Conservation (phyloP, 768 basidiomycete species). For the Candolleomyces aberdarensis region DNA sequence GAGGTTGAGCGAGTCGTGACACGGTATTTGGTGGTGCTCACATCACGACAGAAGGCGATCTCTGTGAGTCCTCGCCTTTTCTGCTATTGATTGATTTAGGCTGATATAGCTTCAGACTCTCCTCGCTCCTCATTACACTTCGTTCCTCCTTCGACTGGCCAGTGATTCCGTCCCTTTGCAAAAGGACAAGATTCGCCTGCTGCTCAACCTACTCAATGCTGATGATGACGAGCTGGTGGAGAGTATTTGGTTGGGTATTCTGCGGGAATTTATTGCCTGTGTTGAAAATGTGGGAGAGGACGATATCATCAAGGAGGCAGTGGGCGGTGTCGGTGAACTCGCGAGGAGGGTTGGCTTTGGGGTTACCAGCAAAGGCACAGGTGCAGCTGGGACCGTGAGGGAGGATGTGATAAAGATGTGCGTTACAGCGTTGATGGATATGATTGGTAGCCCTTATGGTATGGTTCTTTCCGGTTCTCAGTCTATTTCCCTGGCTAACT, state of each 20-base stretch:
- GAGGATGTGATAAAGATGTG: slow-evolving; percentile 33
- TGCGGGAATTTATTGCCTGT: slow-evolving; percentile 85
- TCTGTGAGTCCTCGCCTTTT: slow-evolving; percentile 49
- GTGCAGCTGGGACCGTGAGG: background rate
- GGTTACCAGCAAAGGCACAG: background rate
- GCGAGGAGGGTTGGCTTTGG: background rate
- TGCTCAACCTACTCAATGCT: slow-evolving; percentile 54
- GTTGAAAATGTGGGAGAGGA: slow-evolving; percentile 71
- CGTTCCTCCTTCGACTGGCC: slow-evolving; percentile 61
- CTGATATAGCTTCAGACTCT: slow-evolving; percentile 43
- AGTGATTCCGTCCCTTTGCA: slow-evolving; percentile 69
- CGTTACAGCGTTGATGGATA: slow-evolving; percentile 68
- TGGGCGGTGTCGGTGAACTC: slow-evolving; percentile 67
- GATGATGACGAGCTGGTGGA: background rate
- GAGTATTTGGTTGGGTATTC: slow-evolving; percentile 63
- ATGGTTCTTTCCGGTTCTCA: slow-evolving; percentile 18
- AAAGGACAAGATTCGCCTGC: slow-evolving; percentile 67
- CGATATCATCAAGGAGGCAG: slow-evolving; percentile 63
- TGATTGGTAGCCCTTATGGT: slow-evolving; percentile 81
- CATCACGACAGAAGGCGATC: slow-evolving; percentile 49
- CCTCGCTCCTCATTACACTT: slow-evolving; percentile 57
- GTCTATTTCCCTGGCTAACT: background rate
- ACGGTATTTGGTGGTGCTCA: slow-evolving; percentile 53
- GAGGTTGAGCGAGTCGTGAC: slow-evolving; percentile 77
- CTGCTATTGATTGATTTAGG: background rate